These are phyloP conservation scores for Trametes punicea DNA, from an alignment of 768 basidiomycete genomes.

Conservation along the genomic window DNA sequence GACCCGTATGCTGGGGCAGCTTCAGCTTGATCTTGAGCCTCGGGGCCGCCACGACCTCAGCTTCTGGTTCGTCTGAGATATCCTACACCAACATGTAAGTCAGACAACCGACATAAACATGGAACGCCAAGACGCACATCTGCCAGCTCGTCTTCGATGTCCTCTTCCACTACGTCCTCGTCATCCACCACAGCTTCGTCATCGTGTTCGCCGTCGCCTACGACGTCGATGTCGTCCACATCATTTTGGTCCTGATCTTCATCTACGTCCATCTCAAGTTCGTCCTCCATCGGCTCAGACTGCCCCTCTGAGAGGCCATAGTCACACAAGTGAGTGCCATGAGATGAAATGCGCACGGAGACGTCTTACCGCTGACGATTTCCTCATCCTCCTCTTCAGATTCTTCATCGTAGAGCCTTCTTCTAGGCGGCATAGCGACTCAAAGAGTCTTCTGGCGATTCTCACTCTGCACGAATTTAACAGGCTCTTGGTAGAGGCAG, in stretches of 20 bases:
- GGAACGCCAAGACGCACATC: conserved; percentile 19
- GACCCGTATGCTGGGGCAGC: conserved; percentile 36
- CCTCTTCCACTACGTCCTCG: conserved; percentile 40
- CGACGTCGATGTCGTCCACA: conserved; percentile 24
- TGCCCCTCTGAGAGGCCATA: conserved; percentile 18
- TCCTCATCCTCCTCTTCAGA: conserved; percentile 20
- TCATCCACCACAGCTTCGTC: conserved; percentile 32
- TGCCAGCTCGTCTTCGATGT: conserved; percentile 26
- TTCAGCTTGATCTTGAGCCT: conserved; percentile 63
- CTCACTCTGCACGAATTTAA: background rate
- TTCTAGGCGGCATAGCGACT: conserved; percentile 14
- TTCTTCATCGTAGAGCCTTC: conserved; percentile 15
- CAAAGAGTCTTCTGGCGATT: too few relatives aligned
- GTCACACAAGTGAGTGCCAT: background rate
- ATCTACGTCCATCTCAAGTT: conserved; percentile 40
- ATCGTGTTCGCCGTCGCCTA: conserved; percentile 28
- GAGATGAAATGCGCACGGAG: too few relatives aligned
- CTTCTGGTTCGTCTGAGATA: conserved; percentile 26
- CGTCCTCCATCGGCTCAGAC: conserved; percentile 36
- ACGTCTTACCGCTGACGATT: conserved; percentile 22
- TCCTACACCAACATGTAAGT: conserved; percentile 23
- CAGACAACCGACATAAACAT: background rate
- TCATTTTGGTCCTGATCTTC: conserved; percentile 31
- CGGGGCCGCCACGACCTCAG: conserved; percentile 24
- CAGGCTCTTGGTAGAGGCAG: background rate